Conservation (phyloP, 306 rosid genomes). For the Cucumis cinereus region DNA sequence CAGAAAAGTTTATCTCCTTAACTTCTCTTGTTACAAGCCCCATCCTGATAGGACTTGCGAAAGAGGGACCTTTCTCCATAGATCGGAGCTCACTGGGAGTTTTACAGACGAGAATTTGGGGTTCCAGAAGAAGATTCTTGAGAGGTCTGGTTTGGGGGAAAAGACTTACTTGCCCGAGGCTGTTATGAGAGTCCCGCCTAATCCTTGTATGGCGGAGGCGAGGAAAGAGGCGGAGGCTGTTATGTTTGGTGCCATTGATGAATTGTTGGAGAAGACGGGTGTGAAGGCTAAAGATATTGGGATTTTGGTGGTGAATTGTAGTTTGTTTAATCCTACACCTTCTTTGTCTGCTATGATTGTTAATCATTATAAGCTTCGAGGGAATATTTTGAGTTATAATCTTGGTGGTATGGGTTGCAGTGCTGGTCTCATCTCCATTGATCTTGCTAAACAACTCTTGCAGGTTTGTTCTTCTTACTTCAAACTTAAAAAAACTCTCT, state of each 20-base stretch:
- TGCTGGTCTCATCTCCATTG: conserved; percentile 87
- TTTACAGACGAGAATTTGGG: conserved; percentile 48
- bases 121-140: conserved; percentile 68
- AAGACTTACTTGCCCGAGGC: conserved; percentile 65
- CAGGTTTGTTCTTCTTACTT: conserved; percentile 32
- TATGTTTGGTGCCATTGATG: conserved; percentile 87
- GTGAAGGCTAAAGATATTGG: conserved; percentile 88
- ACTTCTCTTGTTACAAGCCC: conserved; percentile 72
- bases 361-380: conserved; percentile 69
- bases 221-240: conserved; percentile 83
- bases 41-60: conserved; percentile 30
- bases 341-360: conserved; percentile 85
- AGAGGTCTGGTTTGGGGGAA: conserved; percentile 71
- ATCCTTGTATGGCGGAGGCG: conserved; percentile 74
- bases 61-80: conserved; percentile 30
- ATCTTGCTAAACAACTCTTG: conserved; percentile 81
- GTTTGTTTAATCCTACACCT: conserved; percentile 88
- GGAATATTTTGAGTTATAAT: conserved; percentile 57
- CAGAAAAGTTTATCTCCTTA: conserved; percentile 38
- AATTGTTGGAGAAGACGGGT: conserved; percentile 57
- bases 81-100: conserved; percentile 26
- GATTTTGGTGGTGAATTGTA: conserved; percentile 72
- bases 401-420: conserved; percentile 99
- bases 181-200: conserved; percentile 49
- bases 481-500: background rate